Conservation (phyloP, 345 rosid species). For the Syzygium aqueum region DNA sequence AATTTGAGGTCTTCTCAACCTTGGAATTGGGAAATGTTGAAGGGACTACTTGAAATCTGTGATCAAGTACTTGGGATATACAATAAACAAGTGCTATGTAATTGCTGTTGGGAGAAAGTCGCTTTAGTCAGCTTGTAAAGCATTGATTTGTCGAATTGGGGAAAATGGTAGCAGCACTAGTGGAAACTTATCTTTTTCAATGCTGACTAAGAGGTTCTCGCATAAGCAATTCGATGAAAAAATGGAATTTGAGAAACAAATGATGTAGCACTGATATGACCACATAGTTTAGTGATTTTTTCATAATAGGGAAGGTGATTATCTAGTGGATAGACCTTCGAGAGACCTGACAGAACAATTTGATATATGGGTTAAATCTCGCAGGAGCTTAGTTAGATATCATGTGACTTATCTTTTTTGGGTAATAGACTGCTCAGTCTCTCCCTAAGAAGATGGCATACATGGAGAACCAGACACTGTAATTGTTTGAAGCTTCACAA, state of each 20-base stretch:
- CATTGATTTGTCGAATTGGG: background rate
- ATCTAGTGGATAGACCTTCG: background rate
- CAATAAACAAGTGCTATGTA: background rate
- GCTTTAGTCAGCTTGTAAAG: background rate
- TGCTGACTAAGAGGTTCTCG: background rate
- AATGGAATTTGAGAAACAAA: background rate
- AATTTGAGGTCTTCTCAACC: background rate
- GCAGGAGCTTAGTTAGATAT: background rate
- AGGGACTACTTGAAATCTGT: background rate
- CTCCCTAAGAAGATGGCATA: background rate
- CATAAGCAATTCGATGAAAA: background rate
- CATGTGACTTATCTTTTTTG: background rate
- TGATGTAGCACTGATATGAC: background rate
- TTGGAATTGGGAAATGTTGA: background rate
- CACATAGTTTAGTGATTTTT: background rate
- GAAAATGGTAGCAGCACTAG: background rate
- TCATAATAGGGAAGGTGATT: background rate
- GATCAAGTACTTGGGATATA: background rate
- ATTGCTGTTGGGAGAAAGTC: background rate
- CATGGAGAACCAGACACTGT: background rate
- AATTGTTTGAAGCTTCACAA: background rate
- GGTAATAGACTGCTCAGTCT: background rate
- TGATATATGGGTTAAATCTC: background rate
- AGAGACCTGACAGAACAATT: background rate
- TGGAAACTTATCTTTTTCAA: background rate